These are phyloP conservation scores for Leptomonas seymouri DNA, from an alignment of 208 protist genomes.

Conservation along the genomic window DNA sequence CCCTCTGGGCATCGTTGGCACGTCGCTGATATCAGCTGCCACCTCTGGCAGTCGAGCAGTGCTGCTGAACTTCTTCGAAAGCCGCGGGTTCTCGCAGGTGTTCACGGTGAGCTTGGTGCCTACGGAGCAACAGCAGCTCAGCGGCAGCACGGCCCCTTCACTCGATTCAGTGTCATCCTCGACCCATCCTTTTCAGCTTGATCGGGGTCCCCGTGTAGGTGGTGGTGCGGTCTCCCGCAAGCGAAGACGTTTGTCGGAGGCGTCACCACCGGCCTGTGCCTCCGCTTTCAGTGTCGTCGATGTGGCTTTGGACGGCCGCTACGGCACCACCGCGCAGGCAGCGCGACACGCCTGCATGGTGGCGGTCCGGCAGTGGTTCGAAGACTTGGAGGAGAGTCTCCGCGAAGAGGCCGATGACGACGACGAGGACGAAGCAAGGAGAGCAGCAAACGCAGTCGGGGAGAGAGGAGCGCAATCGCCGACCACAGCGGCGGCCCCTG, in stretches of 20 bases:
- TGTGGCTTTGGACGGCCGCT: slow-evolving; percentile 16
- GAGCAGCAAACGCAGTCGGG: background rate
- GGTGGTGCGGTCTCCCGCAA: slow-evolving; percentile 5
- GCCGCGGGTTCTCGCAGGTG: slow-evolving; percentile 48
- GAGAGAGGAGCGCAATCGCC: no score
- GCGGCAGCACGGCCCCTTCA: background rate
- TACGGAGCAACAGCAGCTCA: slow-evolving; percentile 23
- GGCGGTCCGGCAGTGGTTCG: slow-evolving; percentile 47
- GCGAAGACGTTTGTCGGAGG: background rate
- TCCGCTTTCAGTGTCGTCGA: background rate
- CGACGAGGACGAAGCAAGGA: background rate
- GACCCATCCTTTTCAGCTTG: background rate
- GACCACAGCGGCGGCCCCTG: no score
- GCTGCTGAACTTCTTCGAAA: slow-evolving; percentile 53
- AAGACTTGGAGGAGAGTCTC: slow-evolving; percentile 37
- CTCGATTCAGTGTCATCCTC: background rate
- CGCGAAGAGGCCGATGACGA: background rate
- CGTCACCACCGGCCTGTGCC: background rate
- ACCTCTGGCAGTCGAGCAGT: slow-evolving; percentile 40
- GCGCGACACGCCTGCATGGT: slow-evolving; percentile 52
- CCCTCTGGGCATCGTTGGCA: slow-evolving; percentile 64
- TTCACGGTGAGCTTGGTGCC: slow-evolving; percentile 48
- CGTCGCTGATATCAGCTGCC: slow-evolving; percentile 43
- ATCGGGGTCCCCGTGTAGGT: background rate
- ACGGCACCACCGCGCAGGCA: slow-evolving; percentile 20